Percentiles rank a stretch among this genome's conserved stretches.
Evolutionary conservation across 768 basidiomycete species (phyloP).

Genomic region (Sarcodon sp.): DNA sequence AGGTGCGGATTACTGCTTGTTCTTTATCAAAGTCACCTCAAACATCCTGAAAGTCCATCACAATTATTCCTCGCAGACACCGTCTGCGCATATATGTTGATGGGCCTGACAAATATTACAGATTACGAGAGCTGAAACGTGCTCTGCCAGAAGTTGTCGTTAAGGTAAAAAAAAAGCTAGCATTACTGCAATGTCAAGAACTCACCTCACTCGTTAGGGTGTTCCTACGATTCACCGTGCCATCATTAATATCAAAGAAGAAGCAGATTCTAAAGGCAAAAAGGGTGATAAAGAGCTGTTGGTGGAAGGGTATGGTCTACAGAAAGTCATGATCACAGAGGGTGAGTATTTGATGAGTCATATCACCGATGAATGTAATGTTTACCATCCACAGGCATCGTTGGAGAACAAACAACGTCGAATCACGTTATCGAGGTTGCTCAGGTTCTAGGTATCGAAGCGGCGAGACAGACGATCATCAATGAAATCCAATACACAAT

Average conservation of each 20-base stretch:
- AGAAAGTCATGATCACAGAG: conserved; percentile 95
- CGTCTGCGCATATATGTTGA: conserved; percentile 75
- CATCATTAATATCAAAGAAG: conserved; percentile 92
- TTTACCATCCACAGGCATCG: conserved; percentile 50
- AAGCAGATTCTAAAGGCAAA: conserved; percentile 64
- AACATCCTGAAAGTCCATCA: conserved; percentile 44
- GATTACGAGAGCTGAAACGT: conserved; percentile 78
- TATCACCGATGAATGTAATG: conserved; percentile 1
- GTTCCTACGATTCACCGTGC: conserved; percentile 81
- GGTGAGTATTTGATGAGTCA: conserved; percentile 30
- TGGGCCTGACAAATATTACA: conserved; percentile 66
- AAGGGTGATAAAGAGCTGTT: conserved; percentile 86
- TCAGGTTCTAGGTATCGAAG: conserved; percentile 95
- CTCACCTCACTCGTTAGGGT: conserved; percentile 36
- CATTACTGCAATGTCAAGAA: neutral
- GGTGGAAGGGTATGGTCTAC: conserved; percentile 94
- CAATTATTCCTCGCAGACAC: conserved; percentile 58
- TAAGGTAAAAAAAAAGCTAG: conserved; percentile 39
- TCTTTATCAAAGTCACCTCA: neutral
- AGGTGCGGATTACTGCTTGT: conserved; percentile 28
- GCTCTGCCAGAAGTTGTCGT: conserved; percentile 78
- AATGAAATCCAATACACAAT: conserved; percentile 97
- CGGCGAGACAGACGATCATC: conserved; percentile 86
- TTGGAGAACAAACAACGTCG: conserved; percentile 85
- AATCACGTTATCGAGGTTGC: conserved; percentile 97